Evolutionary conservation across 306 rosid genomes (phyloP).

Genomic region (Corylus americana): DNA sequence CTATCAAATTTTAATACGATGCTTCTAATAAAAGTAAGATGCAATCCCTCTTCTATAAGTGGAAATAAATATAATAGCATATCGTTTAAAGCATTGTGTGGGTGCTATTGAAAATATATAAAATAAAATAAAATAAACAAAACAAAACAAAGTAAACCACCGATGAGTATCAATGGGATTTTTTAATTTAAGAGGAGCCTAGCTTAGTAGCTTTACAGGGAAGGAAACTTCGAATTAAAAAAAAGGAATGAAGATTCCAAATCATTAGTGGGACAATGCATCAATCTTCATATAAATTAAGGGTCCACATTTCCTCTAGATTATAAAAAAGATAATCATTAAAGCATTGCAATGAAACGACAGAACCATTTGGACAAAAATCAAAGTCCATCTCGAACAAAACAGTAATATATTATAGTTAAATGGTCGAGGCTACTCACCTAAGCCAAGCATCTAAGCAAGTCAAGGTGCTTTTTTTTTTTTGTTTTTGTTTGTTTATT

Average conservation of each 20-base stretch:
- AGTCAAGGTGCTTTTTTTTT: too few species aligned
- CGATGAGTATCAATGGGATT: background rate
- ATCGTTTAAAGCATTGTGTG: background rate
- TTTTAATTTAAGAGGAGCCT: background rate
- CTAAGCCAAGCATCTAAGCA: too few species aligned
- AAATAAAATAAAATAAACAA: background rate
- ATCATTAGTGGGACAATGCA: constrained; percentile 32
- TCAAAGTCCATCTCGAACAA: background rate
- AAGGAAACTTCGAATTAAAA: background rate
- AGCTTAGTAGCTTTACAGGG: background rate
- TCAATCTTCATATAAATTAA: constrained; percentile 5
- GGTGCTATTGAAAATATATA: background rate
- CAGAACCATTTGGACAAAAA: constrained; percentile 11
- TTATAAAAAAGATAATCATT: constrained; percentile 1
- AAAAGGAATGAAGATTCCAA: constrained; percentile 28
- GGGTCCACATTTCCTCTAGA: background rate
- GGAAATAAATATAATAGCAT: background rate
- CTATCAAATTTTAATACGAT: too few species aligned
- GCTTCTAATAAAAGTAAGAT: background rate
- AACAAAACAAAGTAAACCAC: background rate
- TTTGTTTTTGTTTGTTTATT: too few species aligned
- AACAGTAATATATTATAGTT: too few species aligned
- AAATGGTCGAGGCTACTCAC: too few species aligned
- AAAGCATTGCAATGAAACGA: constrained; percentile 1
- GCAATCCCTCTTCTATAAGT: too few species aligned